Evolutionary conservation across 1,139 yeast genomes (phyloP).

Genomic region (Taphrina flavorubra): DNA sequence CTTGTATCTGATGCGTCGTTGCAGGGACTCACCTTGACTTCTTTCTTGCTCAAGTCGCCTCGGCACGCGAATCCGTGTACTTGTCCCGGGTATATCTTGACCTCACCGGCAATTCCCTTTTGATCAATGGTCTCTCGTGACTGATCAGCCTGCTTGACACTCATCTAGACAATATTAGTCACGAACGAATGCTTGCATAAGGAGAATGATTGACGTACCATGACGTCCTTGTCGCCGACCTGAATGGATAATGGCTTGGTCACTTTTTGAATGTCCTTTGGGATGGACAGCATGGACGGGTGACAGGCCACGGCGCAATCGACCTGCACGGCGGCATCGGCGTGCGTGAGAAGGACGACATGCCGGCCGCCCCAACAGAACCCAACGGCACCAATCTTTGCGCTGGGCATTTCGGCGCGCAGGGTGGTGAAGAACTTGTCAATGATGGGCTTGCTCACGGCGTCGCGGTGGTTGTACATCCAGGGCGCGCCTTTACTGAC

Average conservation of each 20-base stretch:
- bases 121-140: constrained; percentile 19
- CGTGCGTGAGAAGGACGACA: constrained; percentile 36
- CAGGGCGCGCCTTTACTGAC: constrained; percentile 22
- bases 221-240: constrained; percentile 40
- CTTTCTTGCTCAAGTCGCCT: constrained; percentile 22
- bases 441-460: constrained; percentile 32
- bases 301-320: constrained; percentile 42
- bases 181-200: not conserved
- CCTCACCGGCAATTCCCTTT: constrained; percentile 37
- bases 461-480: constrained; percentile 36
- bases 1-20: not conserved
- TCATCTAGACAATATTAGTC: not conserved
- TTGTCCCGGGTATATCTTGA: constrained; percentile 41
- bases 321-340: constrained; percentile 21
- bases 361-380: constrained; percentile 46
- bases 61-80: constrained; percentile 43
- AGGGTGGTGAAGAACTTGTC: constrained; percentile 24
- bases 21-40: constrained; percentile 29
- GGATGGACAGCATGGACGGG: constrained; percentile 41
- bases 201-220: not conserved
- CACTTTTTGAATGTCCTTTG: constrained; percentile 38
- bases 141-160: constrained; percentile 26
- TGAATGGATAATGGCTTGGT: constrained; percentile 41
- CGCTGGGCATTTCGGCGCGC: constrained; percentile 12
- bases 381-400: constrained; percentile 42